A percentile compares a stretch with the other conserved stretches of the same genome.
These are phyloP conservation scores for Emergomyces africanus DNA, from an alignment of 2,329 filamentous ascomycete species.

Conservation along the genomic window DNA sequence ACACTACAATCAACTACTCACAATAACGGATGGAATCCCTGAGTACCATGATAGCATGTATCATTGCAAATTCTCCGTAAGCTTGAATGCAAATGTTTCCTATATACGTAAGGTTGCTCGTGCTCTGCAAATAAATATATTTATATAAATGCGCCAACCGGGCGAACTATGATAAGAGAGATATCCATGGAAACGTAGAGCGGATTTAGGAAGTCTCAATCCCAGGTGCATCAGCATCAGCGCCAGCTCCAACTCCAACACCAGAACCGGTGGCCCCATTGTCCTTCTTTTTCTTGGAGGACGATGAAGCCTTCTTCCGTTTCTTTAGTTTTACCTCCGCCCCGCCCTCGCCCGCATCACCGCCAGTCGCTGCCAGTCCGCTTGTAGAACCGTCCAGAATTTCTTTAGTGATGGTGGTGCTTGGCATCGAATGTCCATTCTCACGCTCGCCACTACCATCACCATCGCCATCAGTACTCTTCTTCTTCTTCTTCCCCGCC, in stretches of 20 bases:
- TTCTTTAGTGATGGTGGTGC: neutral
- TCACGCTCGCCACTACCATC: neutral
- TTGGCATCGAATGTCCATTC: too few species aligned
- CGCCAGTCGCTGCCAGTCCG: neutral
- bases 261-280: neutral
- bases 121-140: neutral
- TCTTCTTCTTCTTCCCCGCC: conserved; percentile 14
- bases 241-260: neutral
- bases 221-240: neutral
- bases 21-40: neutral
- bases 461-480: neutral
- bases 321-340: conserved; percentile 9
- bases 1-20: neutral
- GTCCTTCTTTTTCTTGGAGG: conserved; percentile 3
- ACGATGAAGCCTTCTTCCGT: conserved; percentile 2
- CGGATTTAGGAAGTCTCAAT: neutral
- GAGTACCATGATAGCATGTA: neutral
- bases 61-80: neutral
- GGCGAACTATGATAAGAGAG: neutral
- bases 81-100: neutral
- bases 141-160: neutral
- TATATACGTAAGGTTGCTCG: neutral
- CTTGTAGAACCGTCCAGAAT: neutral
- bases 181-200: neutral
- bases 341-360: neutral